A percentile compares a stretch with the other conserved stretches of the same genome.
These are phyloP conservation scores for Daedalea quercina DNA, from an alignment of 768 basidiomycete species.

Conservation along the genomic window DNA sequence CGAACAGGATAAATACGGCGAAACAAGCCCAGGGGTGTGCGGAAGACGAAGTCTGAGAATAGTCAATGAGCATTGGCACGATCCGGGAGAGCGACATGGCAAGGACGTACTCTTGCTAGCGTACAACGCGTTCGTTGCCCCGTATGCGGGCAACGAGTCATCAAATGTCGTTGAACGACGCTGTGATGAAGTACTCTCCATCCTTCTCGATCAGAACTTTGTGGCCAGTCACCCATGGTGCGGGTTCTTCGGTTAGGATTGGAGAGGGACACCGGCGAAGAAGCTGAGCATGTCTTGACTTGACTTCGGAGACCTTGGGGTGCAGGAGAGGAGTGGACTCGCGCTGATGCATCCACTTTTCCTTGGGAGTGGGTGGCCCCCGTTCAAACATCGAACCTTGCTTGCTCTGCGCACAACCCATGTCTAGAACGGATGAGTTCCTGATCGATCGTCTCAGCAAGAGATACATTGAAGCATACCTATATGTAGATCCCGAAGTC, in stretches of 20 bases:
- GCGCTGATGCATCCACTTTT: background rate
- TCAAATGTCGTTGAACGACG: background rate
- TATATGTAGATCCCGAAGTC: too few relatives aligned
- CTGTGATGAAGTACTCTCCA: constrained; percentile 16
- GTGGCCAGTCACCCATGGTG: constrained; percentile 25
- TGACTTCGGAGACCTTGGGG: background rate
- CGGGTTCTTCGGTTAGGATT: constrained; percentile 15
- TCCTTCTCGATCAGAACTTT: constrained; percentile 22
- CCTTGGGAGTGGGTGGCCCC: background rate
- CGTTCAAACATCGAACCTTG: constrained; percentile 12
- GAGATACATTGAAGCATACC: too few relatives aligned
- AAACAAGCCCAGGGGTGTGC: background rate
- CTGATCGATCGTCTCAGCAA: background rate
- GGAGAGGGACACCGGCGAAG: constrained; percentile 11
- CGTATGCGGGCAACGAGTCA: background rate
- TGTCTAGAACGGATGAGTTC: constrained; percentile 10
- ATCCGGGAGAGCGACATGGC: too few relatives aligned
- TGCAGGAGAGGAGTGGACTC: background rate
- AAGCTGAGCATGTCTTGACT: constrained; percentile 1
- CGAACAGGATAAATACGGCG: background rate
- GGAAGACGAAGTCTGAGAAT: background rate
- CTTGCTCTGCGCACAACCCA: constrained; percentile 42
- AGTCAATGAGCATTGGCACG: too few relatives aligned
- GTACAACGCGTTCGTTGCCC: background rate
- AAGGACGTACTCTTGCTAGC: background rate